A percentile compares a stretch with the other conserved stretches of the same genome.
Conservation (phyloP, 2,329 filamentous ascomycete genomes). For the Diaporthe aspalathi region DNA sequence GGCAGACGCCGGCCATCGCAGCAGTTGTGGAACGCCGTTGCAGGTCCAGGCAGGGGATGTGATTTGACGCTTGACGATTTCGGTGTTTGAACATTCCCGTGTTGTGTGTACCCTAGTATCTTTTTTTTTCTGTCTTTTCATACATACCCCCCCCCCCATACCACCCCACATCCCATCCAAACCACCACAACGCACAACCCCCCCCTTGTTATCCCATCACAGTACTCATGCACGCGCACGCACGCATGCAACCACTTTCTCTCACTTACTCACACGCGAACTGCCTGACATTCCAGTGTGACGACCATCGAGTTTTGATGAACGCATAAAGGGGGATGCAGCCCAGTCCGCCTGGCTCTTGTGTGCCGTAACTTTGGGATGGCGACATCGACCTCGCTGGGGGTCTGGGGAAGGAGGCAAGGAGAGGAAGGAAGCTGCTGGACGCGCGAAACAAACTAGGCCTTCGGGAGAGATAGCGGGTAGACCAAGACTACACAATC, state of each 20-base stretch:
- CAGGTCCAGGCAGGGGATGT: conserved; percentile 17
- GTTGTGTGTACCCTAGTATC: no score
- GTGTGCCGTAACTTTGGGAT: background rate
- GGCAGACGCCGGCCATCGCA: conserved; percentile 17
- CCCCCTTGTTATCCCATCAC: background rate
- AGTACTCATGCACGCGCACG: background rate
- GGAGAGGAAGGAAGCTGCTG: background rate
- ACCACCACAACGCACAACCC: background rate
- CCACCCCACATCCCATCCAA: no score
- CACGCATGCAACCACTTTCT: background rate
- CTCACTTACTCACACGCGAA: background rate
- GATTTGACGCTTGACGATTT: conserved; percentile 24
- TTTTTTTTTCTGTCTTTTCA: background rate
- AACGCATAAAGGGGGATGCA: conserved; percentile 29
- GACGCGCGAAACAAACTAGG: background rate
- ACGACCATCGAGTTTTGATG: background rate
- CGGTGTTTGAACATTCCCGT: conserved; percentile 16
- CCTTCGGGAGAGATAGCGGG: conserved; percentile 12
- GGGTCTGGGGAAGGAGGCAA: background rate
- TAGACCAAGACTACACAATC: conserved; percentile 24
- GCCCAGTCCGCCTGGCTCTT: background rate
- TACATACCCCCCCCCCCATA: conserved; percentile 14
- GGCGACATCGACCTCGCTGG: background rate
- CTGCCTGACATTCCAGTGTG: conserved; percentile 18
- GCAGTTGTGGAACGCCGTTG: conserved; percentile 17